These are phyloP conservation scores for Nadsonia commutata DNA, from an alignment of 1,139 yeast species.

Conservation along the genomic window DNA sequence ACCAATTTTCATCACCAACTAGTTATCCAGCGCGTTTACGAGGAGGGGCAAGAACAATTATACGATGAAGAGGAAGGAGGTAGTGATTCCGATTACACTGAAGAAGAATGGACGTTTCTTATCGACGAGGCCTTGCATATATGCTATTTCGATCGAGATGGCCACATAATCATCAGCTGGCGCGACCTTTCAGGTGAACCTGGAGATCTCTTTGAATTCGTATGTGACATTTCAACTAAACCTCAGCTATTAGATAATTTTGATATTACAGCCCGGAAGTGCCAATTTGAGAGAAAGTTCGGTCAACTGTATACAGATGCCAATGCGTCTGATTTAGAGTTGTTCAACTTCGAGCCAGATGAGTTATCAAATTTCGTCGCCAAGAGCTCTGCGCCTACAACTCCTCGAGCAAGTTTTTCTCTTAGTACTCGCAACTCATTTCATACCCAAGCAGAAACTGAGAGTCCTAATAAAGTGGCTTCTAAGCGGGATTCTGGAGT, in stretches of 20 bases:
- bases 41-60: slow-evolving; percentile 46
- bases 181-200: slow-evolving; percentile 66
- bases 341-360: slow-evolving; percentile 33
- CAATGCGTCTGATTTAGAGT: slow-evolving; percentile 35
- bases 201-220: slow-evolving; percentile 78
- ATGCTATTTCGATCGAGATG: slow-evolving; percentile 32
- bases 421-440: neutral
- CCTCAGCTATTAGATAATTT: slow-evolving; percentile 47
- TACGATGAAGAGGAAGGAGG: slow-evolving; percentile 47
- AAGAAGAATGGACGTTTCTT: slow-evolving; percentile 50
- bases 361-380: neutral
- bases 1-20: slow-evolving; percentile 56
- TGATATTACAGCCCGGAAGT: slow-evolving; percentile 44
- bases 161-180: slow-evolving; percentile 56
- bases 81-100: slow-evolving; percentile 30
- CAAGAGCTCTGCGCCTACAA: neutral
- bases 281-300: slow-evolving; percentile 68
- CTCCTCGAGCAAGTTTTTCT: neutral
- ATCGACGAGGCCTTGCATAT: slow-evolving; percentile 46
- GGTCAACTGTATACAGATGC: slow-evolving; percentile 38
- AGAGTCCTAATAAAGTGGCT: too few relatives aligned
- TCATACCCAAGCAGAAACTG: too few relatives aligned
- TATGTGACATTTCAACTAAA: slow-evolving; percentile 50
- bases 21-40: slow-evolving; percentile 52
- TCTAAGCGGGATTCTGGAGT: too few relatives aligned